phyloP scores from a whole-genome alignment of 257 asterid species.

The Eustoma russellianum region DNA sequence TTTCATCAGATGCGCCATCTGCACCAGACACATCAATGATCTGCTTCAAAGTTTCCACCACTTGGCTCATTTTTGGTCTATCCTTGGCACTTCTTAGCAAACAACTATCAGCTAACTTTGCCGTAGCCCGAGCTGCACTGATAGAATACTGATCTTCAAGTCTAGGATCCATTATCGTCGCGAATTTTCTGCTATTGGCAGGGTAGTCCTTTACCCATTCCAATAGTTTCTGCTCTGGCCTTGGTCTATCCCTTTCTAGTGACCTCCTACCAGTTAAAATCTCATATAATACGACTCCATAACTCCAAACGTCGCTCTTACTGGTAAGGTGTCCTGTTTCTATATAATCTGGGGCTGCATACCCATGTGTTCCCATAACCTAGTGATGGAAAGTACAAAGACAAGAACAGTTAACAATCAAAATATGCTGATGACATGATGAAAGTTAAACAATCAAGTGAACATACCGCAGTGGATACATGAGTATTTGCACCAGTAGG shows the following conservation, averaged over 20 bases:
- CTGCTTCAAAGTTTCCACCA: conserved; percentile 56
- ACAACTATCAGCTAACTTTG: conserved; percentile 66
- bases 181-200: conserved; percentile 45
- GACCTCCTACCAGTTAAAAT: conserved; percentile 76
- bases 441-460: background rate
- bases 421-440: background rate
- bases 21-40: conserved; percentile 26
- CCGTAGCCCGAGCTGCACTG: conserved; percentile 49
- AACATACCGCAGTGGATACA: conserved; percentile 72
- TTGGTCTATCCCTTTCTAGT: conserved; percentile 63
- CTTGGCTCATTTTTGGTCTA: conserved; percentile 84
- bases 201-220: conserved; percentile 73
- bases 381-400: conserved; percentile 13
- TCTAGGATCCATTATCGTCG: conserved; percentile 61
- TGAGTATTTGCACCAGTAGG: conserved; percentile 63
- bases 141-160: conserved; percentile 53
- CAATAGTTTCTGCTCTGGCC: conserved; percentile 66
- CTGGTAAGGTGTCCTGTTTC: conserved; percentile 90
- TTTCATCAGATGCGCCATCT: conserved; percentile 30
- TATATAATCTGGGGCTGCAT: conserved; percentile 95
- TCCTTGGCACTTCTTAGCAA: conserved; percentile 57
- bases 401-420: background rate
- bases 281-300: conserved; percentile 83
- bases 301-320: conserved; percentile 97
- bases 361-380: conserved; percentile 96